These are phyloP conservation scores for button mushroom (Agaricus bisporus) DNA, from an alignment of 768 basidiomycete genomes.

Conservation along the genomic window DNA sequence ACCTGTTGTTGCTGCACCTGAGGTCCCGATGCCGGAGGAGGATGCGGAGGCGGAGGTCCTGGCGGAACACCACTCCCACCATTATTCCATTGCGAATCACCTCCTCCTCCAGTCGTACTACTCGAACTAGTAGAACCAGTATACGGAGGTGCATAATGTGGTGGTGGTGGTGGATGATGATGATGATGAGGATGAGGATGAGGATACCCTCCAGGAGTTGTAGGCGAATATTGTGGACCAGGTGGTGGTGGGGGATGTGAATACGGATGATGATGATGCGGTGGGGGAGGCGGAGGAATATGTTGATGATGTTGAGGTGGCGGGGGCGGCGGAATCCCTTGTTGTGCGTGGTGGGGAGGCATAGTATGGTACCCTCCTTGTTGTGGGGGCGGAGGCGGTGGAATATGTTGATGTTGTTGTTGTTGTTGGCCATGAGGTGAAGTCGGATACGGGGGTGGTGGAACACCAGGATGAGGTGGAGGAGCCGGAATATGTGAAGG, in stretches of 20 bases:
- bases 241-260: slow-evolving; percentile 17
- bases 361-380: slow-evolving; percentile 9
- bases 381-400: slow-evolving; percentile 14
- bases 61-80: not conserved
- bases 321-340: slow-evolving; percentile 17
- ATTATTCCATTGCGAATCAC: not conserved
- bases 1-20: slow-evolving; percentile 12
- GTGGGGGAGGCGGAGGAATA: slow-evolving; percentile 15
- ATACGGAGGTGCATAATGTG: slow-evolving; percentile 11
- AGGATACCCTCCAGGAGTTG: not conserved
- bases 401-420: slow-evolving; percentile 13
- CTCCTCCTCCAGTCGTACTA: not conserved
- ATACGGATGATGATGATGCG: slow-evolving; percentile 17
- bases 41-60: no score
- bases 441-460: slow-evolving; percentile 9
- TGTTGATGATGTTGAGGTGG: slow-evolving; percentile 19
- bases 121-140: slow-evolving; percentile 1
- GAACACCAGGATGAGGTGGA: slow-evolving; percentile 8
- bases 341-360: slow-evolving; percentile 15
- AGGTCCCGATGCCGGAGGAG: no score
- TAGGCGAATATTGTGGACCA: not conserved
- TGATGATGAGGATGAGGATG: not conserved
- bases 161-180: not conserved
- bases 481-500: slow-evolving; percentile 13
- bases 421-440: slow-evolving; percentile 1